phyloP scores from a whole-genome alignment of 306 rosid genomes.

The Fagus sylvatica region DNA sequence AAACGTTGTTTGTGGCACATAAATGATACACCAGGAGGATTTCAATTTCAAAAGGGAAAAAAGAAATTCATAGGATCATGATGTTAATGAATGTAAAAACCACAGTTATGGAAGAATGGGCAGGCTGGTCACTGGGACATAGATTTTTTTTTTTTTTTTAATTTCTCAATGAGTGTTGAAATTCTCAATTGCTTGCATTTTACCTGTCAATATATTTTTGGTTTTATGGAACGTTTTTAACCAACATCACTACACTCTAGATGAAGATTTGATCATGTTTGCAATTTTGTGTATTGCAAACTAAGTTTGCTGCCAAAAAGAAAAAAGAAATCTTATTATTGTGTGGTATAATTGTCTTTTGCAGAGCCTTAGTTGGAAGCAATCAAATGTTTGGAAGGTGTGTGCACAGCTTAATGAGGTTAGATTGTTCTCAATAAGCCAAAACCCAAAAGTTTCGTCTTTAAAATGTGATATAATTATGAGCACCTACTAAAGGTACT shows the following conservation, averaged over 20 bases:
- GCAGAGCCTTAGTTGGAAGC: conserved; percentile 58
- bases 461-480: conserved; percentile 5
- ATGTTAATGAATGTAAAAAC: neutral
- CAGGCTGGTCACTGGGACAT: no score
- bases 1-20: no score
- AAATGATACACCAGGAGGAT: no score
- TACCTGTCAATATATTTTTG: neutral
- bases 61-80: neutral
- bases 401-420: conserved; percentile 57
- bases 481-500: conserved; percentile 10
- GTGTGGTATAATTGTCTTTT: conserved; percentile 23
- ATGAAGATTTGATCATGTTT: conserved; percentile 5
- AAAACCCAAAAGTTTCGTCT: neutral
- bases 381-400: conserved; percentile 36
- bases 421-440: conserved; percentile 2
- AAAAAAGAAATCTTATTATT: neutral
- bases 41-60: no score
- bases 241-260: neutral
- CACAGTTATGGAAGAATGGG: no score
- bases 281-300: neutral
- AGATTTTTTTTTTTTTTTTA: no score
- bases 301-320: neutral
- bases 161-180: neutral
- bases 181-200: neutral
- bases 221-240: conserved; percentile 1